Base-by-base conservation (phyloP, 2,329 filamentous ascomycete genomes). In the Fusarium robinianum region DNA sequence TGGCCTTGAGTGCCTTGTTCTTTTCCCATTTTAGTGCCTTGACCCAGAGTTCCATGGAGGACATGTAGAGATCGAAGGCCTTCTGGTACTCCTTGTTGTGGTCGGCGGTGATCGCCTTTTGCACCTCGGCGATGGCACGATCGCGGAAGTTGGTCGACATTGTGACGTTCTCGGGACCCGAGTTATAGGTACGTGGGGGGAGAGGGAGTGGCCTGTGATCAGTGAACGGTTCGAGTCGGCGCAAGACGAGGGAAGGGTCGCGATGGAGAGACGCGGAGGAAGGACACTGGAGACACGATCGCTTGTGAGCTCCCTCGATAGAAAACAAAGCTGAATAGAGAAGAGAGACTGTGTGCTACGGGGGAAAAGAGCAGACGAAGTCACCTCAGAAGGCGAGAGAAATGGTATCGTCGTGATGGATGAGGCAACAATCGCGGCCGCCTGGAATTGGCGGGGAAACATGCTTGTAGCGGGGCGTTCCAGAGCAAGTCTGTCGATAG, bases 1-100 rank as follows among this genome's bases (percentile, higher is more conserved):
- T 95, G 67, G 95, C 90, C 77, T 97, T 97, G 54, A 90, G 91
- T 62, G 91, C 92, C 53, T 88, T 84, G 74, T 96, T 97, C 81
- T 97, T 99, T 76, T 99, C 94, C 92, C 92, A 99, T 78, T 99
- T 99, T 49, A 99, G 80, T 22, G 94, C 94, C 50, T 97, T 87
- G 88, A 99, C 96, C 78, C 97, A 99, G 46, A 97, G 83, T 73
- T 99, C 92, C 60, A 99, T 87, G 37, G 92, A 86, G 59, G 90
- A 85, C 76, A 96, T 96, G 81, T 99, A 99, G 53, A 87, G 80
- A 67, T 96, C 88, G 70, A 97, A 97, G 43, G 94, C 94, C 71
- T 95, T 92, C 63, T 96, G 90, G 73, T 99, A 99, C 67, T 97
- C 90, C 67, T 90, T 91, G 31, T 88, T 87, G 58, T 92, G 95